A percentile compares a stretch with the other conserved stretches of the same genome.
These are phyloP conservation scores for Ustilago cynodontis DNA, from an alignment of 1,284 basidiomycete species.

Conservation along the genomic window DNA sequence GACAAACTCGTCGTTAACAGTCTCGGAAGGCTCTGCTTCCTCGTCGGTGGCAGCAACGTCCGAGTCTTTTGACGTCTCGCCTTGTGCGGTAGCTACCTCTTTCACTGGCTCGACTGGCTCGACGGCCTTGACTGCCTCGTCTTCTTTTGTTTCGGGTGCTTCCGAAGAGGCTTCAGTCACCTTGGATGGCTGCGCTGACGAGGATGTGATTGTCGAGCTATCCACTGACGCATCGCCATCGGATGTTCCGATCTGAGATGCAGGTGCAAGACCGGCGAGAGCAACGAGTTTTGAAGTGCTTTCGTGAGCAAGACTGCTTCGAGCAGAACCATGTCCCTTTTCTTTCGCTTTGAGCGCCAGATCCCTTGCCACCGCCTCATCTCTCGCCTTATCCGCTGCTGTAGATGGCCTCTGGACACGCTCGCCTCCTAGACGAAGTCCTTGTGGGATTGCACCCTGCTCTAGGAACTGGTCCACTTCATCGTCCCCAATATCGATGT, in stretches of 20 bases:
- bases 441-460: slow-evolving; percentile 57
- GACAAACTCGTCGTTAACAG: neutral
- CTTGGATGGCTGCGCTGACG: neutral
- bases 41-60: neutral
- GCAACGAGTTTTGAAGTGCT: neutral
- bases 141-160: neutral
- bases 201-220: neutral
- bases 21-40: slow-evolving; percentile 3
- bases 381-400: slow-evolving; percentile 54
- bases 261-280: slow-evolving; percentile 13
- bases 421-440: slow-evolving; percentile 43
- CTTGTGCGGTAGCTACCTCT: neutral
- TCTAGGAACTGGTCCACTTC: slow-evolving; percentile 64
- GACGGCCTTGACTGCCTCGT: slow-evolving; percentile 7
- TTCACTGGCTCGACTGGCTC: neutral
- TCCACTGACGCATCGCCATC: slow-evolving; percentile 10
- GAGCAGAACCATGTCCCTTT: slow-evolving; percentile 42
- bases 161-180: slow-evolving; percentile 3
- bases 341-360: slow-evolving; percentile 47
- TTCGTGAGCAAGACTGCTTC: slow-evolving; percentile 20
- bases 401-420: slow-evolving; percentile 44
- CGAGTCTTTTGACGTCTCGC: neutral
- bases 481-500: slow-evolving; percentile 59
- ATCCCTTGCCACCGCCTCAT: slow-evolving; percentile 51
- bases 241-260: slow-evolving; percentile 14